Evolutionary conservation across 2,329 filamentous ascomycete species (phyloP).

Genomic region (Microcyclospora pomicola): DNA sequence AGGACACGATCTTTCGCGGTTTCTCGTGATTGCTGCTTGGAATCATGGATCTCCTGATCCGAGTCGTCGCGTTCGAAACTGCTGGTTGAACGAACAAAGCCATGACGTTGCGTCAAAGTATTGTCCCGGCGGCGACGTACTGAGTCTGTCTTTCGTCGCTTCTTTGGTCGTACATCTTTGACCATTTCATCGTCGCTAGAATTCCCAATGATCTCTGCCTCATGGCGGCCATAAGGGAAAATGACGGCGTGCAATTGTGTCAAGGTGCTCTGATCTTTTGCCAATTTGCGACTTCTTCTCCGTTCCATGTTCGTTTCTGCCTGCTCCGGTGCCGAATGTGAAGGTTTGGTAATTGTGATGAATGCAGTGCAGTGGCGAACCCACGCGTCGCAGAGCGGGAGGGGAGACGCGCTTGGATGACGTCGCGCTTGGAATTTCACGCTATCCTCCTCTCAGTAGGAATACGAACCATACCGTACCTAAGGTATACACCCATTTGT

Average conservation of each 20-base stretch:
- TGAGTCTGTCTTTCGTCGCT: conserved; percentile 1
- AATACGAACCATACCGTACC: not conserved
- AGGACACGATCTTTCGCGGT: not conserved
- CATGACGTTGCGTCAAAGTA: conserved; percentile 5
- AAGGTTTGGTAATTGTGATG: too few relatives aligned
- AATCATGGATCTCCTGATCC: too few relatives aligned
- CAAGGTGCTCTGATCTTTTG: too few relatives aligned
- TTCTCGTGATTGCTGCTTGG: not conserved
- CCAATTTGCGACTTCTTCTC: not conserved
- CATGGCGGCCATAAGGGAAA: too few relatives aligned
- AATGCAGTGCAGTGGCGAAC: not conserved
- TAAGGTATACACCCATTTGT: not conserved
- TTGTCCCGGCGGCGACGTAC: not conserved
- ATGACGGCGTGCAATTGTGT: conserved; percentile 1
- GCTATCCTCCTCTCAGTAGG: too few relatives aligned
- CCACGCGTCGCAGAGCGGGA: not conserved
- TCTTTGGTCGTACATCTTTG: conserved; percentile 1
- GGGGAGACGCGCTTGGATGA: not conserved
- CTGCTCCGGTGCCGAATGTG: not conserved
- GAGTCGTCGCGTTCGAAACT: not conserved
- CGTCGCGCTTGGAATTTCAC: not conserved
- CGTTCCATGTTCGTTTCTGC: not conserved
- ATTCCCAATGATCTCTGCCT: not conserved
- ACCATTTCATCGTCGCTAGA: conserved; percentile 2
- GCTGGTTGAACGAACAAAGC: not conserved